Conservation (phyloP, 2,329 filamentous ascomycete genomes). For the Rhynchosporium secalis region DNA sequence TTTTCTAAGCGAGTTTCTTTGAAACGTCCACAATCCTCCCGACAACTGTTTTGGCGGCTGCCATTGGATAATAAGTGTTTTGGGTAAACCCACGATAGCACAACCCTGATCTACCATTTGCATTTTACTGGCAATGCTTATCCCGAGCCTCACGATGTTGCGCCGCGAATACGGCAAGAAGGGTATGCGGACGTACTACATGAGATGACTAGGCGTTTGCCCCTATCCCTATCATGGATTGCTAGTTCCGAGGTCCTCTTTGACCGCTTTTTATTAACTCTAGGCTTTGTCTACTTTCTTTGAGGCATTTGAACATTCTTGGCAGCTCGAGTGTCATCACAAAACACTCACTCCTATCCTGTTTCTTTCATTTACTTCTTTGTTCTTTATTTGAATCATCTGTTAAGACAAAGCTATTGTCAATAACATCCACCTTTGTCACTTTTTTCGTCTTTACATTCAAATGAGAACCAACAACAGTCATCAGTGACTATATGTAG, state of each 20-base stretch:
- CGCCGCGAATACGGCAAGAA: not conserved
- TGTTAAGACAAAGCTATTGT: not conserved
- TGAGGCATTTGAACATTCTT: not conserved
- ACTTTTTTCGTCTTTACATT: not conserved
- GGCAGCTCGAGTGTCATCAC: not conserved
- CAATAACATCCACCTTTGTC: not conserved
- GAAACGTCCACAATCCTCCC: not conserved
- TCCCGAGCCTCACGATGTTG: constrained; percentile 9
- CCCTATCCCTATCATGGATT: constrained; percentile 1
- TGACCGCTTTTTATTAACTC: constrained; percentile 2
- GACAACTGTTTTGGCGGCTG: not conserved
- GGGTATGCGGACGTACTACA: too few species aligned
- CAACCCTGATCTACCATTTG: not conserved
- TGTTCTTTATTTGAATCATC: not conserved
- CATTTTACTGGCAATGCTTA: not conserved
- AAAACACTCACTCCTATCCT: constrained; percentile 7
- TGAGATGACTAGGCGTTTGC: not conserved
- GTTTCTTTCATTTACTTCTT: constrained; percentile 8
- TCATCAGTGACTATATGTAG: not conserved
- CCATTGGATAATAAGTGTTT: not conserved
- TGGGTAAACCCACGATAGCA: not conserved
- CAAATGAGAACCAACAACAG: not conserved
- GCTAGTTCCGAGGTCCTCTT: not conserved
- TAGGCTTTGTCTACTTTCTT: not conserved
- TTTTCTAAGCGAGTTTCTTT: not conserved